Base-by-base conservation (phyloP, 345 rosid genomes). In the Ricinus communis region DNA sequence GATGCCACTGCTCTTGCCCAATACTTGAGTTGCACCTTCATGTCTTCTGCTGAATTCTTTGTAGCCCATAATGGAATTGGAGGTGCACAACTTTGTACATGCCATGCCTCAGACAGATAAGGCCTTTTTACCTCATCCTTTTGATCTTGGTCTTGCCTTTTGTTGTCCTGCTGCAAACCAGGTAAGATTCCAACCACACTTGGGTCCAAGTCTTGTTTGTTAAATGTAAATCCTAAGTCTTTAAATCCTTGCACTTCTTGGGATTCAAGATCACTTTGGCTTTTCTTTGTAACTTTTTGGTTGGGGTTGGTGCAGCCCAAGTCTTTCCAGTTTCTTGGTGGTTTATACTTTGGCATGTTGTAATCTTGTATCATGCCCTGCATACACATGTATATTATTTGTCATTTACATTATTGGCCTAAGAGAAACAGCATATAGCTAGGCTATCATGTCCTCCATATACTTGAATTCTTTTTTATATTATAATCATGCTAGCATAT, bases 1-100 rank as follows among this genome's bases (percentile, higher is more conserved):
- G 86, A 85, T 4, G 96, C 96, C 36, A 87, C 92, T n/a, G 88
- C 83, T 74, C 91, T 73, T 8, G 92, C 92, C 92, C 96, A 90
- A 12, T 81, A 86, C 81, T 85, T 90, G 80, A 90, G 80, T 21
- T 86, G 87, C 41, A 85, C 84, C 68, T 90, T 87, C 91, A 86
- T 86, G 36, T 83, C 89, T 73, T 64, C 67, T 5, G 81, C 61
- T 5, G 89, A 81, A 33, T 76, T 80, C 41, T 80, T 83, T 28
- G 78, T 40, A 10, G 45, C 78, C 80, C 79, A 83, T 54, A 76
- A 77, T 45, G 90, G 90, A 36, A 82, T 57, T 5, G 83, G 82
- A 38, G 87, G n/a, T 60, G 83, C 70, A 69, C 59, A 70, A 66
- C 43, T 69, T 27, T 66, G 83, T 8, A 62, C 79, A 30, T 75